These are phyloP conservation scores for Caulochytrium protostelioides DNA, from an alignment of 371 early-diverging fungal genomes.

Conservation along the genomic window DNA sequence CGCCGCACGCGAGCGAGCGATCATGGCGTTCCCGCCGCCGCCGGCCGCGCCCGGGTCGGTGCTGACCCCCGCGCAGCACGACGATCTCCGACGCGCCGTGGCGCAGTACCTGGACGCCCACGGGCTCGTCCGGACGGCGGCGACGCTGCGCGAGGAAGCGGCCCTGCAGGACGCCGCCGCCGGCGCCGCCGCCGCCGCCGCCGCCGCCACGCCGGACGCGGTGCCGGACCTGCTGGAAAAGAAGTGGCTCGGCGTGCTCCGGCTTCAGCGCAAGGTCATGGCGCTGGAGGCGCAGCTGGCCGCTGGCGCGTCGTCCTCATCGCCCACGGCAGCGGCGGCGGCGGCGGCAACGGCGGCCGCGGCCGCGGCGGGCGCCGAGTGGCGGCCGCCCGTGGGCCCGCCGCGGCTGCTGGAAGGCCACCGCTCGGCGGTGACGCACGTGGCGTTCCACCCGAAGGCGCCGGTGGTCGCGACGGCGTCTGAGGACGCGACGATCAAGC, in stretches of 20 bases:
- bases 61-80: too few relatives aligned
- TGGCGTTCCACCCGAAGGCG: constrained; percentile 73
- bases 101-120: too few relatives aligned
- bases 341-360: constrained; percentile 40
- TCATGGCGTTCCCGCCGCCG: too few relatives aligned
- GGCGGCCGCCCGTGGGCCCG: constrained; percentile 65
- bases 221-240: constrained; percentile 71
- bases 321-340: constrained; percentile 42
- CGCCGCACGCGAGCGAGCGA: too few relatives aligned
- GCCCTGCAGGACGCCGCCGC: constrained; percentile 42
- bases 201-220: constrained; percentile 48
- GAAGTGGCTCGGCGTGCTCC: constrained; percentile 81
- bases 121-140: too few relatives aligned
- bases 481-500: constrained; percentile 72
- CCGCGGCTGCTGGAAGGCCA: constrained; percentile 49
- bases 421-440: constrained; percentile 52
- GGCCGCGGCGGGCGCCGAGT: constrained; percentile 35
- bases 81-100: too few relatives aligned
- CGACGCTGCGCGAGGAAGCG: constrained; percentile 55
- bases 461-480: constrained; percentile 61
- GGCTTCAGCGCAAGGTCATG: constrained; percentile 79
- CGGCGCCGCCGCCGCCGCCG: constrained; percentile 54
- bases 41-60: too few relatives aligned
- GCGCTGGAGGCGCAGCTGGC: constrained; percentile 46
- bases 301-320: not conserved